Evolutionary conservation across 2,329 filamentous ascomycete genomes (phyloP), one percentile per base, ranked within the genome.

Genomic region (Pestalotiopsis sp.): DNA sequence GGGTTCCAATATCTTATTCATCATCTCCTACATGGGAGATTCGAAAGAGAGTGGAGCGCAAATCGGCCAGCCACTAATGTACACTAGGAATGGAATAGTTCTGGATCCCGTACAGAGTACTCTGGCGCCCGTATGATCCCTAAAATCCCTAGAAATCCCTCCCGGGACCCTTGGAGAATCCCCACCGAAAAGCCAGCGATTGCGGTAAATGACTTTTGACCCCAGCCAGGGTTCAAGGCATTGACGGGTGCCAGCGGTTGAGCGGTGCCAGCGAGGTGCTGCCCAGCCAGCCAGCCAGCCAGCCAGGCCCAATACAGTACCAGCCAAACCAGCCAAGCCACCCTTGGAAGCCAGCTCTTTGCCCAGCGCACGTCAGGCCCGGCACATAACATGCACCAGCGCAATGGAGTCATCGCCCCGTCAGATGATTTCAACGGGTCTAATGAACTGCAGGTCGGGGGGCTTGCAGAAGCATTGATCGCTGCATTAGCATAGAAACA

Each of bases 371-470:
- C 17, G 2, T n/a, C 45, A 14, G 25, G 14, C 27, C 23, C 23
- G 25, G 57, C 27, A 59, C 23, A 27, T 59, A 12, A 59, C 23
- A 27, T 59, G 23, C 23, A 11, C 27, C 27, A 27, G 25, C 17
- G 31, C 59, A 64, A 64, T 64, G 61, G 61, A 64, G 61, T 64
- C 61, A 64, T 64, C 61, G 39, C 23, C 59, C 59, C 59, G 61
- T 64, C 61, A 64, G 61, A 52, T 64, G 61, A 64, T 64, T 31
- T 36, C 20, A 64, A 64, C 39, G 61, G 61, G 36, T 49, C 45
- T 52, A 36, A 36, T 36, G 31, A 36, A n/a, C 17, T 52, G 45
- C 17, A 9, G 45, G 45, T 9, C 31, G 45, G 20, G 45, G 45
- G 45, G 45, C 45, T n/a, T 20, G 45, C 45, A 52, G 45, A 52